Base-by-base conservation (phyloP, 2,329 filamentous ascomycete genomes). In the Aspergillus pseudoterreus region DNA sequence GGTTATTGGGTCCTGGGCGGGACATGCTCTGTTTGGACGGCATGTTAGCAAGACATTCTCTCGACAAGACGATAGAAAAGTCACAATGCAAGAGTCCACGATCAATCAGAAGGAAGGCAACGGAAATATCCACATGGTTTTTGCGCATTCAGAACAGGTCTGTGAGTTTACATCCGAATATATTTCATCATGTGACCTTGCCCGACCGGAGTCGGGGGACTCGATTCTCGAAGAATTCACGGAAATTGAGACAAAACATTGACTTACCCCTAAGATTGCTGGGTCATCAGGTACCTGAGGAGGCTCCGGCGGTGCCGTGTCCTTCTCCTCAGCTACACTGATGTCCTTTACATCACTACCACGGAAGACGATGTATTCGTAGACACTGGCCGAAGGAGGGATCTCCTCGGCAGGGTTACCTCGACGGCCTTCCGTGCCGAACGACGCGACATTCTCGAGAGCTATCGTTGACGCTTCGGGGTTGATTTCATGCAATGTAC, bases 21-120 rank as follows among this genome's bases (percentile, higher is more conserved):
- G 72, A 71, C 49, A 68, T 67, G 54, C 73, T 75, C 75, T 78
- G 55, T 60, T 60, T 58, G 52, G 36, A 27, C 32, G 39, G n/a
- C 19, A 39, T 54, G 57, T 65, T 46, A 67, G 62, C 54, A 49
- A 59, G 49, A 49, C 30, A 38, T 45, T 45, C 33, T 50, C 15
- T 43, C 17, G 21, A 33, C 19, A 19, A 14, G 44, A 49, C 43
- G n/a, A 44, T 30, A 30, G 6, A 4, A 9, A 30, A 30, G 27
- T 30, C 8, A 30, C 8, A 32, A 43, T 30, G 19, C 47, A 45
- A 43, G 59, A 45, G 57, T 50, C 45, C 41, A 50, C 61, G 63
- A 62, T 70, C 62, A 48, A 85, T 96, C 91, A 96, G 91, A 96
- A 96, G 92, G 92, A 96, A 96, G 92, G 91, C 92, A 96, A 96